These are phyloP conservation scores for Suillus brevipes DNA, from an alignment of 768 basidiomycete species.

Conservation along the genomic window DNA sequence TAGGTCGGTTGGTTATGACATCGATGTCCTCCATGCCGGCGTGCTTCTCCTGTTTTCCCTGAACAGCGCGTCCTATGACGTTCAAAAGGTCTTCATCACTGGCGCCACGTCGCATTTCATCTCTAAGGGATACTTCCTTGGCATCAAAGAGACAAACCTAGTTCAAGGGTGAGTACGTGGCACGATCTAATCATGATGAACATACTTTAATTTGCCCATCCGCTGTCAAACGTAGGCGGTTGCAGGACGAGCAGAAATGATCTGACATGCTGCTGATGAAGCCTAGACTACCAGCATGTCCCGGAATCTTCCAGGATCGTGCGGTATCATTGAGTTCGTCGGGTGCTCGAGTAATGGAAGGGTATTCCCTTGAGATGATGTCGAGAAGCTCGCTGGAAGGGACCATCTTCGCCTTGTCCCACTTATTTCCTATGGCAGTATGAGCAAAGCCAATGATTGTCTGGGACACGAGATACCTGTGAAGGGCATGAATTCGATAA, in stretches of 20 bases:
- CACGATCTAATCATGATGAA: background rate
- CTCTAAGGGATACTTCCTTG: slow-evolving; percentile 79
- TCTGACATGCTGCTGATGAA: slow-evolving; percentile 95
- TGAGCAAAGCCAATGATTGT: slow-evolving; percentile 9
- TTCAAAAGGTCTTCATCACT: slow-evolving; percentile 61
- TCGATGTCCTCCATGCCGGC: slow-evolving; percentile 83
- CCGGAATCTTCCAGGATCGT: slow-evolving; percentile 73
- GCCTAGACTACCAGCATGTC: slow-evolving; percentile 69
- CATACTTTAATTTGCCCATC: slow-evolving; percentile 86
- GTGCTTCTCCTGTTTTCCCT: slow-evolving; percentile 77
- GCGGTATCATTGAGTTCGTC: slow-evolving; percentile 81
- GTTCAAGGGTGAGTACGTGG: slow-evolving; percentile 4
- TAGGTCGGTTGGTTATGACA: slow-evolving; percentile 75
- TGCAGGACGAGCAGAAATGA: slow-evolving; percentile 86
- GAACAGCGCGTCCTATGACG: slow-evolving; percentile 64
- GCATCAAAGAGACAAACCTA: slow-evolving; percentile 89
- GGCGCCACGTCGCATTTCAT: slow-evolving; percentile 65
- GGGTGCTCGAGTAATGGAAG: slow-evolving; percentile 53
- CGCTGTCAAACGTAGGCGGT: slow-evolving; percentile 81
- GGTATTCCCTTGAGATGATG: slow-evolving; percentile 47
- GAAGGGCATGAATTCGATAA: slow-evolving; percentile 96
- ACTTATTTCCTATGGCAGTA: slow-evolving; percentile 69
- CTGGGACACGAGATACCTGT: slow-evolving; percentile 50
- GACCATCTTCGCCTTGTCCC: slow-evolving; percentile 82
- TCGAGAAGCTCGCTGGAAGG: slow-evolving; percentile 66